Conservation (phyloP, 805 yeast genomes). For the Teunomyces stri region DNA sequence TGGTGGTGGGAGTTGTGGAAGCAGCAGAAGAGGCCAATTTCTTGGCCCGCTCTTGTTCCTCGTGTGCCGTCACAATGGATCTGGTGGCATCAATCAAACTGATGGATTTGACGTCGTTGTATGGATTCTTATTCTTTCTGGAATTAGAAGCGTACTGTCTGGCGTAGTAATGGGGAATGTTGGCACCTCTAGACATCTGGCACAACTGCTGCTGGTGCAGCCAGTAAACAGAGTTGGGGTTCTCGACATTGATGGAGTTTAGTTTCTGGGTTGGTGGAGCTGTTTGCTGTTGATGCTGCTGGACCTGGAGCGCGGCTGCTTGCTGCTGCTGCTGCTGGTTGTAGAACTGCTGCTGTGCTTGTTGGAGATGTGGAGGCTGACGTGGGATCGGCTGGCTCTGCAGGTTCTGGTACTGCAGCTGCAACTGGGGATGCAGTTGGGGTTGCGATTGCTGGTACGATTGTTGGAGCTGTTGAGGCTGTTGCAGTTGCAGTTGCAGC, state of each 20-base stretch:
- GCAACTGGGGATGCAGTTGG: constrained; percentile 18
- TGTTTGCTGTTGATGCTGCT: constrained; percentile 13
- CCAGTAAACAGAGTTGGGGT: constrained; percentile 57
- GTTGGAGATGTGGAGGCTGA: constrained; percentile 22
- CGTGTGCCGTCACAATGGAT: constrained; percentile 31
- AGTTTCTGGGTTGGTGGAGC: constrained; percentile 30
- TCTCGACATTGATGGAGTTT: constrained; percentile 29
- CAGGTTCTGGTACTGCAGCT: constrained; percentile 20
- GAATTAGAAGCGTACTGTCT: constrained; percentile 75
- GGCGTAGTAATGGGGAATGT: constrained; percentile 77
- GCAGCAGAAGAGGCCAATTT: constrained; percentile 29
- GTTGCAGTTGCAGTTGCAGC: constrained; percentile 20
- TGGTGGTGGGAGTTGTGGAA: constrained; percentile 27
- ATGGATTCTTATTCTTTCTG: constrained; percentile 43
- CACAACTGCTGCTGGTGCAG: constrained; percentile 75
- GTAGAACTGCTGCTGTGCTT: constrained; percentile 13
- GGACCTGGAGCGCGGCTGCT: constrained; percentile 9
- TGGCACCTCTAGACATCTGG: constrained; percentile 63
- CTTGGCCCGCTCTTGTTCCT: constrained; percentile 42
- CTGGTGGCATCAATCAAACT: constrained; percentile 44
- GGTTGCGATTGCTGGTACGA: constrained; percentile 18
- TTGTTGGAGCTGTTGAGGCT: constrained; percentile 17
- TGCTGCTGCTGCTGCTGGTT: constrained; percentile 7
- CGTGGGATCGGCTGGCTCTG: constrained; percentile 17
- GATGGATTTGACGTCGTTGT: constrained; percentile 35